Percentiles rank a stretch among this genome's conserved stretches.
Conservation (phyloP, 2,329 filamentous ascomycete species). For the Xylariaceae sp. region DNA sequence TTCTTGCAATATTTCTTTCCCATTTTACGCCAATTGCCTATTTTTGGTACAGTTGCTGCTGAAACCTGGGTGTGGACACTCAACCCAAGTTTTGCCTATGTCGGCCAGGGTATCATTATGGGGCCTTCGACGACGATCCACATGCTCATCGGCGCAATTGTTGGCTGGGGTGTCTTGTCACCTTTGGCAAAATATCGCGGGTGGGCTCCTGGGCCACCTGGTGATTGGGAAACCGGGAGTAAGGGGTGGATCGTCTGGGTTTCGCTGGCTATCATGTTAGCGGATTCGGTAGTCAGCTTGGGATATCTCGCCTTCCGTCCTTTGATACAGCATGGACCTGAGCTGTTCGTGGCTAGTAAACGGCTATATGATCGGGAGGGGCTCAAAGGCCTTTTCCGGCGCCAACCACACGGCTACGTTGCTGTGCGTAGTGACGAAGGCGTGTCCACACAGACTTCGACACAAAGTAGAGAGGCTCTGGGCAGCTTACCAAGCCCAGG, state of each 20-base stretch:
- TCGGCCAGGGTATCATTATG: constrained; percentile 98
- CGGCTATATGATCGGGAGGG: constrained; percentile 21
- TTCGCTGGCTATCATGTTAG: constrained; percentile 93
- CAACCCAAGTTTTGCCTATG: constrained; percentile 94
- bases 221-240: constrained; percentile 87
- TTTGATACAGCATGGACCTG: constrained; percentile 45
- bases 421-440: constrained; percentile 24
- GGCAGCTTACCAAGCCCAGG: constrained; percentile 16
- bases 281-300: constrained; percentile 85
- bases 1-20: constrained; percentile 88
- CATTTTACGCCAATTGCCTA: constrained; percentile 76
- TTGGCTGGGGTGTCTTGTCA: constrained; percentile 90
- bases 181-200: constrained; percentile 80
- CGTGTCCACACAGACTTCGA: constrained; percentile 11
- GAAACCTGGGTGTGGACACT: constrained; percentile 89
- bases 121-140: constrained; percentile 91
- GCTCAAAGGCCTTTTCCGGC: constrained; percentile 22
- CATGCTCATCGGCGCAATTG: constrained; percentile 84
- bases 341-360: constrained; percentile 20
- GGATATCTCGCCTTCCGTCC: constrained; percentile 72
- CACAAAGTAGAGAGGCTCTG: constrained; percentile 4
- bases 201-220: constrained; percentile 85
- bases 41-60: constrained; percentile 75
- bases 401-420: constrained; percentile 23
- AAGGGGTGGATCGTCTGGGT: constrained; percentile 99